Conservation (phyloP, 768 basidiomycete genomes). For the Sporobolomyces roseus region DNA sequence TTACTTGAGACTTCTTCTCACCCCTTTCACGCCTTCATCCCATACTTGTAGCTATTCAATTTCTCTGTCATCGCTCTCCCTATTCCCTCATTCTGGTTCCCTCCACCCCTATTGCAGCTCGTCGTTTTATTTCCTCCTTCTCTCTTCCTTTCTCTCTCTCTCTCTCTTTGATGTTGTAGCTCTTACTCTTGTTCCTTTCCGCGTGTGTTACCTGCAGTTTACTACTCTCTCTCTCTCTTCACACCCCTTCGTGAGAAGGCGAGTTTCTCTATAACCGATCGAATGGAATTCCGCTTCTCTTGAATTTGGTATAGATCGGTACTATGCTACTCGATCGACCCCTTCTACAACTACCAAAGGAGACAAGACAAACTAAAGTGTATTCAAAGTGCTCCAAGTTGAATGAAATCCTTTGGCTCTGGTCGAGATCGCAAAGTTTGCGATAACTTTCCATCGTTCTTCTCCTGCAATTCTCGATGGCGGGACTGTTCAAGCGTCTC, state of each 20-base stretch:
- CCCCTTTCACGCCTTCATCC: too few relatives aligned
- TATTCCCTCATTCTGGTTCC: too few relatives aligned
- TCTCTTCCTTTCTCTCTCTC: neutral
- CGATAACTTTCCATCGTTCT: neutral
- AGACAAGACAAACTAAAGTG: neutral
- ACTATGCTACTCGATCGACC: too few relatives aligned
- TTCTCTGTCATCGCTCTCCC: neutral
- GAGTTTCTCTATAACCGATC: too few relatives aligned
- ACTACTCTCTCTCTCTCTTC: neutral
- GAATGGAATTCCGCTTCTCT: too few relatives aligned
- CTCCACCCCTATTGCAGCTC: too few relatives aligned
- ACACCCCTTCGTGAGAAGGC: too few relatives aligned
- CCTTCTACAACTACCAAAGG: neutral
- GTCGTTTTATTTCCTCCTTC: too few relatives aligned
- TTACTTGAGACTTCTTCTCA: neutral
- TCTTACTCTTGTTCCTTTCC: neutral
- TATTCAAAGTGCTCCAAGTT: neutral
- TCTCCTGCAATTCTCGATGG: neutral
- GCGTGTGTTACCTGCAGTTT: neutral
- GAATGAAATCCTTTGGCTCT: neutral
- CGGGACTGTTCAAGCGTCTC: neutral
- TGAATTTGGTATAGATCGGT: too few relatives aligned
- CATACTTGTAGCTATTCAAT: neutral
- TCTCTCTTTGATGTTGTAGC: neutral
- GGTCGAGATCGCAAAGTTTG: neutral